Percentiles rank a stretch among this genome's conserved stretches.
Evolutionary conservation across 305 asterid genomes (phyloP).

Genomic region (Fraxinus platypoda): DNA sequence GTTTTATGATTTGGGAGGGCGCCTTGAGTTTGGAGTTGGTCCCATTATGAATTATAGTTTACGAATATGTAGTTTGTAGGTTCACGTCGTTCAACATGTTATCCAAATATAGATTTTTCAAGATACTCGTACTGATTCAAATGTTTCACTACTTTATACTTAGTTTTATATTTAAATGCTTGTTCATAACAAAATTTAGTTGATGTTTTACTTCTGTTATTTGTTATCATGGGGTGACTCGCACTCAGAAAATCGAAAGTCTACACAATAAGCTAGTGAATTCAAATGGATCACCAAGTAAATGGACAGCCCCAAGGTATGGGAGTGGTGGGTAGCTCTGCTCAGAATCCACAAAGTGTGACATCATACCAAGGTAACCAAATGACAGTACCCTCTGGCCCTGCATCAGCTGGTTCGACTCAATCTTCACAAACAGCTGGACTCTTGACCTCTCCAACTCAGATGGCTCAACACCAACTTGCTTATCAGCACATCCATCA

Average conservation of each 20-base stretch:
- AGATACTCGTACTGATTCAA: not conserved
- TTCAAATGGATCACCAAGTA: slow-evolving; percentile 79
- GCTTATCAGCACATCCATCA: slow-evolving; percentile 95
- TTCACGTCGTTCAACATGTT: not conserved
- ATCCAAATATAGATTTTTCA: not conserved
- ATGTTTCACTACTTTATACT: not conserved
- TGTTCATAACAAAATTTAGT: not conserved
- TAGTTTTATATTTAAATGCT: not conserved
- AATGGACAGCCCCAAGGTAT: slow-evolving; percentile 70
- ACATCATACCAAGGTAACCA: slow-evolving; percentile 71
- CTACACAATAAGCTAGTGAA: slow-evolving; percentile 16
- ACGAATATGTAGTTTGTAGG: not conserved
- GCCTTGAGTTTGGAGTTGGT: not conserved
- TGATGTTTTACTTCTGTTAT: not conserved
- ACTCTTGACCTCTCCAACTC: slow-evolving; percentile 65
- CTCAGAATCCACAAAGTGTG: slow-evolving; percentile 59
- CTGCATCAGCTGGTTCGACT: slow-evolving; percentile 54
- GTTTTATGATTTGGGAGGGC: not conserved
- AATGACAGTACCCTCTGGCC: slow-evolving; percentile 57
- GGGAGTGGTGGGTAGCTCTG: slow-evolving; percentile 56
- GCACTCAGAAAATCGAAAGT: slow-evolving; percentile 19
- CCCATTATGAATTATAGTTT: not conserved
- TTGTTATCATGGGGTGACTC: not conserved
- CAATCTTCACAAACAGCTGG: slow-evolving; percentile 75
- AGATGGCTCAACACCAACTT: slow-evolving; percentile 80